Percentiles rank a stretch among this genome's conserved stretches.
Conservation (phyloP, 495 filamentous ascomycete genomes). For the Podospora tetraspora region DNA sequence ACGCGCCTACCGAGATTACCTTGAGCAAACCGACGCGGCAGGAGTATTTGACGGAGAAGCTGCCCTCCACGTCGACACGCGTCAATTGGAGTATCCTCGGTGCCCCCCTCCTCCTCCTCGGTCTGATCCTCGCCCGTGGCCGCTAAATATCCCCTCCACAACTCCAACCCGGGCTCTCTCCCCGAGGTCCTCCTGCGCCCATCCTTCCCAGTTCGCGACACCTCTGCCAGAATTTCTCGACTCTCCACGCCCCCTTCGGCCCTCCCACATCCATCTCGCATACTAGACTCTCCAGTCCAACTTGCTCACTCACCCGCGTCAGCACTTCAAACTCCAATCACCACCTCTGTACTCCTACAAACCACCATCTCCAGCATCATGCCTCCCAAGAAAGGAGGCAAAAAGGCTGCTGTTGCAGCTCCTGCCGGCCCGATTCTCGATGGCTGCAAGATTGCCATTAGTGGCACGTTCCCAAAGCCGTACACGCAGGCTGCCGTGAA, state of each 20-base stretch:
- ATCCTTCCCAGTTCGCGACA: background rate
- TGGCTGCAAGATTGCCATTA: slow-evolving; percentile 50
- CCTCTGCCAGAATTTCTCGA: too few species aligned
- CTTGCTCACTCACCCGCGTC: background rate
- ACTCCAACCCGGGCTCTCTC: too few species aligned
- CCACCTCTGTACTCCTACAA: background rate
- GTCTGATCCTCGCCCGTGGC: too few species aligned
- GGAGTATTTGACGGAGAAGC: background rate
- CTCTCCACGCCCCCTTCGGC: too few species aligned
- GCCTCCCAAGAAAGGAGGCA: slow-evolving; percentile 22
- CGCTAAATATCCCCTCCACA: background rate
- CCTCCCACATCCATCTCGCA: too few species aligned
- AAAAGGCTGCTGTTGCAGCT: slow-evolving; percentile 23
- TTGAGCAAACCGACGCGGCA: background rate
- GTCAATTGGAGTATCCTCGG: too few species aligned
- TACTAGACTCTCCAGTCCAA: too few species aligned
- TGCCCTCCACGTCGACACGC: background rate
- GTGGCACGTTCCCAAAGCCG: slow-evolving; percentile 51
- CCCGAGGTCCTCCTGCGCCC: too few species aligned
- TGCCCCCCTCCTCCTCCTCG: too few species aligned
- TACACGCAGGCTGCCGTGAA: slow-evolving; percentile 46
- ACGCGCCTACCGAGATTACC: background rate
- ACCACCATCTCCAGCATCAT: slow-evolving; percentile 11
- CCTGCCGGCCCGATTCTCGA: slow-evolving; percentile 39
- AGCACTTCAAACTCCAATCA: background rate